These are phyloP conservation scores for Plasmodium coatneyi DNA, from an alignment of 169 alveolate genomes.

Conservation along the genomic window DNA sequence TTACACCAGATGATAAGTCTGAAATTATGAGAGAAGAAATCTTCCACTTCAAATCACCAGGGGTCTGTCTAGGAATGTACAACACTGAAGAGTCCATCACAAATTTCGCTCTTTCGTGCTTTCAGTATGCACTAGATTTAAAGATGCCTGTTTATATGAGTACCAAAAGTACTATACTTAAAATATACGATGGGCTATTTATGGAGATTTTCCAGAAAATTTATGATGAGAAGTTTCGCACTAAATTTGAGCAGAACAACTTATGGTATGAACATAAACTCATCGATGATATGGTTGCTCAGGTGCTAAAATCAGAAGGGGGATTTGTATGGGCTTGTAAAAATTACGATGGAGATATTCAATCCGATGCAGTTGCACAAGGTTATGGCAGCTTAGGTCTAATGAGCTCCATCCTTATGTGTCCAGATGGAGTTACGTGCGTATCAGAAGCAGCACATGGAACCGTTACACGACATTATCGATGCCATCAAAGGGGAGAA, in stretches of 20 bases:
- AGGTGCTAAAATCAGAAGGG: conserved; percentile 93
- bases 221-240: conserved; percentile 90
- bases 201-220: conserved; percentile 93
- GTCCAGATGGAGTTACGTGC: conserved; percentile 93
- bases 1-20: conserved; percentile 88
- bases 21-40: conserved; percentile 74
- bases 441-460: conserved; percentile 98
- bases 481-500: conserved; percentile 89
- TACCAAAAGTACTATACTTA: conserved; percentile 94
- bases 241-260: conserved; percentile 88
- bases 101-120: conserved; percentile 94
- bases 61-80: conserved; percentile 95
- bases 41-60: conserved; percentile 85
- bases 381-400: conserved; percentile 95
- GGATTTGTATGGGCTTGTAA: conserved; percentile 99
- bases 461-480: conserved; percentile 95
- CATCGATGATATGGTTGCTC: conserved; percentile 98
- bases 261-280: conserved; percentile 94
- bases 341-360: conserved; percentile 98
- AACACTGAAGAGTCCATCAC: conserved; percentile 93
- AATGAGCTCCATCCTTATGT: conserved; percentile 95
- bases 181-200: conserved; percentile 95
- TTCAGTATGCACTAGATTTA: conserved; percentile 90
- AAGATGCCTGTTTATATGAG: conserved; percentile 93
- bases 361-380: conserved; percentile 96